Base-by-base conservation (phyloP, 805 yeast genomes). In the Ogataea ganodermae region DNA sequence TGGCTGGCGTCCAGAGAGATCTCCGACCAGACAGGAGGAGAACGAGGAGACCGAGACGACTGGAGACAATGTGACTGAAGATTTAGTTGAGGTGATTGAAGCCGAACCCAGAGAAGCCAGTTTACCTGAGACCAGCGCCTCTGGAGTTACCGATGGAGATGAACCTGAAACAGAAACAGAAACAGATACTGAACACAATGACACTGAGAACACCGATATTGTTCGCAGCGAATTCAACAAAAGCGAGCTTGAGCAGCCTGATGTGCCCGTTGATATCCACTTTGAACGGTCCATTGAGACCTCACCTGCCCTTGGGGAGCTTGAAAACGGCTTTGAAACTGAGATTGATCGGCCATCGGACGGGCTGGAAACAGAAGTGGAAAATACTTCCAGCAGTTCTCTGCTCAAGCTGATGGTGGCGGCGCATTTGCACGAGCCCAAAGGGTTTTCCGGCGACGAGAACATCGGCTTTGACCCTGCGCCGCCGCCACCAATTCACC, bases 1-100 rank as follows among this genome's bases (percentile, higher is more conserved):
- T 14, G 43, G 38, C 1, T 45, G 53, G 53, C 44, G 35, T n/a
- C 53, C 51, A 13, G 17, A 8, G 35, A 10, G 10, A 24, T 16
- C 21, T 9, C 23, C 18, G 42, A 22, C 24, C 20, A 36, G 17
- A 10, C 9, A n/a, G n/a, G n/a, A n/a, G n/a, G n/a, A n/a, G n/a
- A n/a, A n/a, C n/a, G n/a, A n/a, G n/a, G n/a, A n/a, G n/a, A n/a
- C n/a, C n/a, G n/a, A n/a, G n/a, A n/a, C n/a, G n/a, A n/a, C n/a
- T n/a, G n/a, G n/a, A 3, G 32, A 37, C n/a, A 23, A 16, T 13
- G 48, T 7, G 14, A 21, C 23, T 21, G 30, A 35, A 18, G 31
- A 32, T 3, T 9, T 13, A 42, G 32, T n/a, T n/a, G n/a, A n/a
- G n/a, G n/a, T n/a, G n/a, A n/a, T n/a, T n/a, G n/a, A n/a, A n/a